Conservation (phyloP, 1,284 basidiomycete genomes). For the Tilletia indica region DNA sequence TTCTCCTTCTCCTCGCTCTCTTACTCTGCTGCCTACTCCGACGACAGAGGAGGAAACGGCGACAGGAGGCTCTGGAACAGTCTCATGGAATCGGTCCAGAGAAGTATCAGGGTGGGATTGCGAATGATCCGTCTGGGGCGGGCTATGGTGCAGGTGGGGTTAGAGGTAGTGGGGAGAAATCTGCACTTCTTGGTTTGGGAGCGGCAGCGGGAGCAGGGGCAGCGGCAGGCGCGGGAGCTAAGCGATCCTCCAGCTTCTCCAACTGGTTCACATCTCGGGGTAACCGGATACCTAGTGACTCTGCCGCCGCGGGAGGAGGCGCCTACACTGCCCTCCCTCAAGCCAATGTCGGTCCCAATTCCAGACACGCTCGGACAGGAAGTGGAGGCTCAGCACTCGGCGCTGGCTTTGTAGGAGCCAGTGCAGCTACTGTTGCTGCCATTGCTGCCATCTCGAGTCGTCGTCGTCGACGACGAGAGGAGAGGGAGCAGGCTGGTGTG, state of each 20-base stretch:
- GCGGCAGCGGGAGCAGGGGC: not conserved
- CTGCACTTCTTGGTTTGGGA: not conserved
- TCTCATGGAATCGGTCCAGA: not conserved
- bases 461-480: not conserved
- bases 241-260: not conserved
- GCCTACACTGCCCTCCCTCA: not conserved
- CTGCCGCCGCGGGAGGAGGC: not conserved
- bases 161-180: not conserved
- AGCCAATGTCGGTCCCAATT: not conserved
- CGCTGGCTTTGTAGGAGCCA: not conserved
- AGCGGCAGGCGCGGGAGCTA: not conserved
- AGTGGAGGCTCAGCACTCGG: not conserved
- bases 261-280: not conserved
- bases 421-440: conserved; percentile 10
- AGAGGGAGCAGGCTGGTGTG: not conserved
- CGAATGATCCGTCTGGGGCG: not conserved
- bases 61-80: not conserved
- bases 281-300: conserved; percentile 1
- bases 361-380: not conserved
- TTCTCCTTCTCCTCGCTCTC: conserved; percentile 3
- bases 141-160: not conserved
- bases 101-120: not conserved
- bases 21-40: conserved; percentile 1
- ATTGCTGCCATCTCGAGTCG: conserved; percentile 6
- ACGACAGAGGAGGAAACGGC: not conserved